Conservation (phyloP, 1,284 basidiomycete species). For the Mycena sp. region DNA sequence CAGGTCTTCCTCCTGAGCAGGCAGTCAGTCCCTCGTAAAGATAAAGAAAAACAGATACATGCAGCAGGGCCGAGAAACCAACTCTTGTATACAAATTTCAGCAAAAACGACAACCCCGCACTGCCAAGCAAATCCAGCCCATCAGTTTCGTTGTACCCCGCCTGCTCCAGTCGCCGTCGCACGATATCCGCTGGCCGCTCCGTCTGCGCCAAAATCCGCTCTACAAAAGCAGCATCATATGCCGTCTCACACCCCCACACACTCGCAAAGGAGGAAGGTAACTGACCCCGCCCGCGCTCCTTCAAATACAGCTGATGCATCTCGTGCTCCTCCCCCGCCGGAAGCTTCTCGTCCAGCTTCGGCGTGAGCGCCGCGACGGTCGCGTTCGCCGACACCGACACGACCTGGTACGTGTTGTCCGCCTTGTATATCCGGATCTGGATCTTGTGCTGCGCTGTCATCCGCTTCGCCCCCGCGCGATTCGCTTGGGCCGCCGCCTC, state of each 20-base stretch:
- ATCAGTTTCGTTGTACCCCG: conserved; percentile 90
- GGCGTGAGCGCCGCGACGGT: conserved; percentile 79
- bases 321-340: conserved; percentile 59
- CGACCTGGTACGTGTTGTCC: conserved; percentile 79
- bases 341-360: conserved; percentile 68
- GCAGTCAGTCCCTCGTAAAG: not conserved
- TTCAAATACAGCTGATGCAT: conserved; percentile 84
- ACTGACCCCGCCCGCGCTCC: conserved; percentile 83
- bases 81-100: conserved; percentile 89
- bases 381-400: conserved; percentile 70
- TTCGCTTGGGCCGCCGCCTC: conserved; percentile 16
- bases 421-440: conserved; percentile 87
- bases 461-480: conserved; percentile 16
- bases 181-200: conserved; percentile 92
- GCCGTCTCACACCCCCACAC: not conserved
- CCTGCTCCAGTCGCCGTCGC: conserved; percentile 86
- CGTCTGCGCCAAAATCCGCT: conserved; percentile 81
- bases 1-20: conserved; percentile 72
- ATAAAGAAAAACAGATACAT: conserved; percentile 38
- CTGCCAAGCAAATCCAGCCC: conserved; percentile 79
- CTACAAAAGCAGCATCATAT: conserved; percentile 49
- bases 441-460: conserved; percentile 53
- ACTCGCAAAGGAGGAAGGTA: conserved; percentile 3
- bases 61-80: conserved; percentile 75
- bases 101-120: conserved; percentile 80